These are phyloP conservation scores for Plasmodium gaboni DNA, from an alignment of 169 alveolate genomes.

Conservation along the genomic window DNA sequence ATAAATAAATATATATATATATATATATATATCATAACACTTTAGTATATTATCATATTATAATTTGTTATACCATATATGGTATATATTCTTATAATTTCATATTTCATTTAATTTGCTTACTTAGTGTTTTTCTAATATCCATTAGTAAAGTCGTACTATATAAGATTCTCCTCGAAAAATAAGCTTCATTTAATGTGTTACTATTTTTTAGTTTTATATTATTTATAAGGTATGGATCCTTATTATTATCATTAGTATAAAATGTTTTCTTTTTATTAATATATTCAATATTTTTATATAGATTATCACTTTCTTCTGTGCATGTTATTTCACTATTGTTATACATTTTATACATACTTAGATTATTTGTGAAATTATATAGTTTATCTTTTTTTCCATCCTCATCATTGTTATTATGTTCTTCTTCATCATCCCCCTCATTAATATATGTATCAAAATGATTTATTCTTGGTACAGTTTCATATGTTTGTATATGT, in stretches of 20 bases:
- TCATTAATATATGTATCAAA: conserved; percentile 4
- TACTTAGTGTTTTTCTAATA: conserved; percentile 49
- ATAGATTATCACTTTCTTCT: conserved; percentile 7
- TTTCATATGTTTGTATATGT: conserved; percentile 10
- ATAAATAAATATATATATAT: neutral
- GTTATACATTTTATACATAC: conserved; percentile 18
- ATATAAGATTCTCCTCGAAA: neutral
- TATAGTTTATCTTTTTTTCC: neutral
- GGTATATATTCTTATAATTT: neutral
- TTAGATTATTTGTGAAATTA: conserved; percentile 14
- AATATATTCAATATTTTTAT: conserved; percentile 14
- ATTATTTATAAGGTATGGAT: conserved; percentile 3
- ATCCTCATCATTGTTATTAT: neutral
- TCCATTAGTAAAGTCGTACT: conserved; percentile 24
- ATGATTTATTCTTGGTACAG: conserved; percentile 1
- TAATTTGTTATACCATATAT: neutral
- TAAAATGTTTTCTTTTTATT: conserved; percentile 23
- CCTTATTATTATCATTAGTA: neutral
- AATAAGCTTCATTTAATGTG: conserved; percentile 3
- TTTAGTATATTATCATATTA: neutral
- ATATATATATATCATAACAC: neutral
- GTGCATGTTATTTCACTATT: conserved; percentile 6
- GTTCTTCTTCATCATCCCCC: conserved; percentile 16
- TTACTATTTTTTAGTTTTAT: conserved; percentile 4
- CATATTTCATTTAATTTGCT: neutral